A percentile compares a stretch with the other conserved stretches of the same genome.
These are phyloP conservation scores for Xylariaceae sp. DNA, from an alignment of 2,329 filamentous ascomycete species.

Conservation along the genomic window DNA sequence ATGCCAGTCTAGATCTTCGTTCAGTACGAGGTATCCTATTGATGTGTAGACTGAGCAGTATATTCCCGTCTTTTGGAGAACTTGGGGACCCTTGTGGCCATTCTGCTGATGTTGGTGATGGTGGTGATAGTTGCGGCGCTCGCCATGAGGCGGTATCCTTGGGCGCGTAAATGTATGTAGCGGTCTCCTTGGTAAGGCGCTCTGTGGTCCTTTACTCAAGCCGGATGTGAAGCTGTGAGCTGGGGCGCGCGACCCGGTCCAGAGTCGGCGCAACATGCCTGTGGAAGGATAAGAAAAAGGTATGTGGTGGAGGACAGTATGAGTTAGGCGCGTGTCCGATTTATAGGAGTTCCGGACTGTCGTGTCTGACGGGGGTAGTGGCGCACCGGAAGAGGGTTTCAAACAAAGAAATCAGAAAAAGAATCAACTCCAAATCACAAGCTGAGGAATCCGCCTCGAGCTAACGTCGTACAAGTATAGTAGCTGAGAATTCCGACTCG, in stretches of 20 bases:
- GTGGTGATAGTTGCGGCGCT: background rate
- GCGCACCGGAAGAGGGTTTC: too few relatives aligned
- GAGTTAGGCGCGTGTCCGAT: too few relatives aligned
- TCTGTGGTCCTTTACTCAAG: constrained; percentile 2
- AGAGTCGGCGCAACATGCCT: constrained; percentile 18
- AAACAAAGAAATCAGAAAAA: too few relatives aligned
- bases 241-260: constrained; percentile 10
- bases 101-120: background rate
- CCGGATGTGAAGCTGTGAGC: constrained; percentile 3
- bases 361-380: too few relatives aligned
- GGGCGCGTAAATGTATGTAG: constrained; percentile 7
- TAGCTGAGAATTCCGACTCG: too few relatives aligned
- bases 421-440: too few relatives aligned
- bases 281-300: too few relatives aligned
- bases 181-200: background rate
- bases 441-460: too few relatives aligned
- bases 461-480: too few relatives aligned
- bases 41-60: constrained; percentile 18
- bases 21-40: constrained; percentile 16
- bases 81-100: background rate
- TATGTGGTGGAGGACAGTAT: too few relatives aligned
- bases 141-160: constrained; percentile 1
- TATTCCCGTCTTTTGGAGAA: constrained; percentile 12
- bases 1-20: constrained; percentile 11
- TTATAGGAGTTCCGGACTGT: too few relatives aligned